Base-by-base conservation (phyloP, 805 yeast species). In the Schizosaccharomyces pombe region DNA sequence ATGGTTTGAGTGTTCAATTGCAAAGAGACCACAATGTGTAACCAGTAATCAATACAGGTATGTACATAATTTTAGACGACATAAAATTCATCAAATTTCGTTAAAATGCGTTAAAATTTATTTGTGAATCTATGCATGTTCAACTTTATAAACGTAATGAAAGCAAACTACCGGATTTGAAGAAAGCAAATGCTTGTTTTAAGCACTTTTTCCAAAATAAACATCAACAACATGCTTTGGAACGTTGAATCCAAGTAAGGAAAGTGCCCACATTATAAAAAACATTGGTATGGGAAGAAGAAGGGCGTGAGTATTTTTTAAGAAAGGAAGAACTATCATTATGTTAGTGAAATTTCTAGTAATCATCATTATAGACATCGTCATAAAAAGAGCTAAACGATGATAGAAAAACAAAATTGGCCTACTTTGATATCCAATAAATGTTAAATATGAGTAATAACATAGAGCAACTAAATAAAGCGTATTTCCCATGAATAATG, bases 361-460 rank as follows among this genome's bases (percentile, higher is more conserved):
- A n/a, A n/a, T n/a, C n/a, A n/a, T n/a, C n/a, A n/a, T n/a, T n/a
- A n/a, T n/a, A n/a, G n/a, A n/a, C n/a, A n/a, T n/a, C n/a, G n/a
- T n/a, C n/a, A n/a, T n/a, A n/a, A n/a, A n/a, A n/a, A 32, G 37
- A 32, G 12, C 37, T 9, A 8, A 32, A 32, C 37, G 14, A 9
- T 30, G 49, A 9, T 34, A 19, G 14, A 9, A 34, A 30, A 29
- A 32, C 24, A n/a, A 24, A 14, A 12, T 19, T 24, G 24, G 47
- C 62, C 9, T 56, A 57, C 84, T 71, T 70, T 84, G 75, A 68
- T 82, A 87, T n/a, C 96, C 96, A 62, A 85, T 78, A 64, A 86
- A 86, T 1, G 95, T 80, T 54, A 86, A 75, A 55, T 83, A 72
- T 60, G 78, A 78, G 66, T 87, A 87, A 63, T 83, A 83, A 19